These are phyloP conservation scores for Colletotrichum sp. DNA, from an alignment of 2,329 filamentous ascomycete genomes.

Conservation along the genomic window DNA sequence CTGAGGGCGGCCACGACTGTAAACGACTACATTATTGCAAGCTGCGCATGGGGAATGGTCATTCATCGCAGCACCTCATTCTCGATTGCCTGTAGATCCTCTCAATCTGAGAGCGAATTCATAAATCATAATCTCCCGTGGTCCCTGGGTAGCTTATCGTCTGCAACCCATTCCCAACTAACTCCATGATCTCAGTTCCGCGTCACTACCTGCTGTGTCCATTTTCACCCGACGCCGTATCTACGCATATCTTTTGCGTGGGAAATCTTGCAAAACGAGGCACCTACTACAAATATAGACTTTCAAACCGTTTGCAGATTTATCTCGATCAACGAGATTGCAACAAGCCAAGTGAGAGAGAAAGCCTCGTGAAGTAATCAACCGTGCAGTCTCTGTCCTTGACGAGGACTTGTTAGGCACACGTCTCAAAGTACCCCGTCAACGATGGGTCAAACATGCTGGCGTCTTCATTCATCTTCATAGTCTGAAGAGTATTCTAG, in stretches of 20 bases:
- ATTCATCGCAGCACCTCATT: neutral
- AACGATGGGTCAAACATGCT: neutral
- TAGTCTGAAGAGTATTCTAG: neutral
- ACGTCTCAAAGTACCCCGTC: neutral
- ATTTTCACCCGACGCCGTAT: neutral
- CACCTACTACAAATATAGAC: neutral
- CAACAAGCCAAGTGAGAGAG: neutral
- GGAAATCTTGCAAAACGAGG: neutral
- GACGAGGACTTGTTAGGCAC: accelerated
- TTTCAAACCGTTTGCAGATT: too few species aligned
- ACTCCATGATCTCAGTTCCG: too few species aligned
- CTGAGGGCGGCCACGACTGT: neutral
- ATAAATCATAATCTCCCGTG: neutral
- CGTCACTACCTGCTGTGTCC: neutral
- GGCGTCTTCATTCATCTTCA: neutral
- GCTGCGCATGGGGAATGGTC: neutral
- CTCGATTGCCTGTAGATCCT: neutral
- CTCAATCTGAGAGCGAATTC: neutral
- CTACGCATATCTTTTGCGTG: neutral
- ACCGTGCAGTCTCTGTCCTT: neutral
- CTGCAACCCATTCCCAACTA: accelerated
- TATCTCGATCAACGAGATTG: too few species aligned
- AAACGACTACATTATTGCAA: accelerated
- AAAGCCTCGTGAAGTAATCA: neutral
- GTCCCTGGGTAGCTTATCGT: neutral